Evolutionary conservation across 257 asterid genomes (phyloP).

Genomic region (Lithospermum erythrorhizon): DNA sequence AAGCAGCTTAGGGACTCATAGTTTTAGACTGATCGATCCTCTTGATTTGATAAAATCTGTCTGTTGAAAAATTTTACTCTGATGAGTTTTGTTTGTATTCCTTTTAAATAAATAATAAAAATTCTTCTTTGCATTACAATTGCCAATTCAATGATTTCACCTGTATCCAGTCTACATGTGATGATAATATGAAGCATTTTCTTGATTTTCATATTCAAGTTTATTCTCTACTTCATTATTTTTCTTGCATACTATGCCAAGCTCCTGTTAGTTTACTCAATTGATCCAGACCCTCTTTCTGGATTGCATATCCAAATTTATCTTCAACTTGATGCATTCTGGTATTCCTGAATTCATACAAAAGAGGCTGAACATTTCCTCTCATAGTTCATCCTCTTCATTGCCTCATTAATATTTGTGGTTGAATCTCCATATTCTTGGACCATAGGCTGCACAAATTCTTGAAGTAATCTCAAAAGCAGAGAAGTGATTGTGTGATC

Average conservation of each 20-base stretch:
- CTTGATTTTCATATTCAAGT: not conserved
- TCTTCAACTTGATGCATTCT: constrained; percentile 56
- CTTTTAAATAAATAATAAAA: too few species aligned
- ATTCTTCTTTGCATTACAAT: too few species aligned
- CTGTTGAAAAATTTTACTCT: too few species aligned
- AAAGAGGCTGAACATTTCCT: constrained; percentile 67
- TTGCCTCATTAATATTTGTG: constrained; percentile 37
- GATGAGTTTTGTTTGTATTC: too few species aligned
- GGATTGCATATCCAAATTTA: constrained; percentile 16
- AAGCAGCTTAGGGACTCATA: too few species aligned
- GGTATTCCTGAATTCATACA: constrained; percentile 67
- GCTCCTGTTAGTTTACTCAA: constrained; percentile 37
- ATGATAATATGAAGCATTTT: constrained; percentile 5
- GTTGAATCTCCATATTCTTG: constrained; percentile 24
- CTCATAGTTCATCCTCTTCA: constrained; percentile 70
- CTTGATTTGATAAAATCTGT: too few species aligned
- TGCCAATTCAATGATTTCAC: too few species aligned
- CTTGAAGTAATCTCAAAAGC: constrained; percentile 60
- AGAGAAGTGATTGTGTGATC: constrained; percentile 37
- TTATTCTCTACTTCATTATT: constrained; percentile 18
- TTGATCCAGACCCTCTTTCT: constrained; percentile 33
- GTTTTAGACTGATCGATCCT: too few species aligned
- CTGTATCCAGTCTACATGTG: too few species aligned
- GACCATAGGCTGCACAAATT: constrained; percentile 20
- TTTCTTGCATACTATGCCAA: constrained; percentile 28